Conservation (phyloP, 768 basidiomycete genomes). For the Collybiopsis confluens region DNA sequence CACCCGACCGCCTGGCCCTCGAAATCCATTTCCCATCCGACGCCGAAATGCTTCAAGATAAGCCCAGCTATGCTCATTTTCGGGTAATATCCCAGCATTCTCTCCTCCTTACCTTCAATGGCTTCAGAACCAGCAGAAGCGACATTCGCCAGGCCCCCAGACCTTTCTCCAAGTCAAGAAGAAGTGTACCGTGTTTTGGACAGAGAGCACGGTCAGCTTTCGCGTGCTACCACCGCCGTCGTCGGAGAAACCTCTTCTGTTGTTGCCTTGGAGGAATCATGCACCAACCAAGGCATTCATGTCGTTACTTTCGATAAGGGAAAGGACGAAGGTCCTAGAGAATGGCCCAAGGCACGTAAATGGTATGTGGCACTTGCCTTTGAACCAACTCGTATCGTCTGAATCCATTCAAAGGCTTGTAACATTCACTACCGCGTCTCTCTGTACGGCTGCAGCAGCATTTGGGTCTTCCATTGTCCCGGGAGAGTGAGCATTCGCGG, state of each 20-base stretch:
- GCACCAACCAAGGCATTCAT: slow-evolving; percentile 11
- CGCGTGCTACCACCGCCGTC: not conserved
- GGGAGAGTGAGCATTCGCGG: slow-evolving; percentile 30
- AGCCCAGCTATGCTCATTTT: too few relatives aligned
- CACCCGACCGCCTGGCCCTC: too few relatives aligned
- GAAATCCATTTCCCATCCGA: not conserved
- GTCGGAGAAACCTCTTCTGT: not conserved
- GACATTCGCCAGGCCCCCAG: slow-evolving; percentile 14
- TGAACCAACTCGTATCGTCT: not conserved
- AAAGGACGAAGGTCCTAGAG: slow-evolving; percentile 30
- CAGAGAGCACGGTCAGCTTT: slow-evolving; percentile 2
- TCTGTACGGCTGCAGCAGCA: slow-evolving; percentile 35
- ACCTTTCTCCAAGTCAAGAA: slow-evolving; percentile 12
- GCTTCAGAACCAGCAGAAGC: slow-evolving; percentile 18
- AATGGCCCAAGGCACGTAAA: slow-evolving; percentile 28
- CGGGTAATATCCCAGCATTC: not conserved
- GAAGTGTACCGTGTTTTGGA: slow-evolving; percentile 15
- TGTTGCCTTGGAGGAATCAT: slow-evolving; percentile 10
- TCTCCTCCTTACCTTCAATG: slow-evolving; percentile 7
- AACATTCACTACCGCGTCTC: slow-evolving; percentile 28
- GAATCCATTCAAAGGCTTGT: slow-evolving; percentile 24
- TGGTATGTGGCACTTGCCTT: slow-evolving; percentile 21
- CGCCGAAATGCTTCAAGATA: too few relatives aligned
- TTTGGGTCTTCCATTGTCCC: slow-evolving; percentile 37
- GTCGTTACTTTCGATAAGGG: slow-evolving; percentile 21